A percentile compares a stretch with the other conserved stretches of the same genome.
Evolutionary conservation across 139 green algal species (phyloP).

Genomic region (Nannochloris sp.): DNA sequence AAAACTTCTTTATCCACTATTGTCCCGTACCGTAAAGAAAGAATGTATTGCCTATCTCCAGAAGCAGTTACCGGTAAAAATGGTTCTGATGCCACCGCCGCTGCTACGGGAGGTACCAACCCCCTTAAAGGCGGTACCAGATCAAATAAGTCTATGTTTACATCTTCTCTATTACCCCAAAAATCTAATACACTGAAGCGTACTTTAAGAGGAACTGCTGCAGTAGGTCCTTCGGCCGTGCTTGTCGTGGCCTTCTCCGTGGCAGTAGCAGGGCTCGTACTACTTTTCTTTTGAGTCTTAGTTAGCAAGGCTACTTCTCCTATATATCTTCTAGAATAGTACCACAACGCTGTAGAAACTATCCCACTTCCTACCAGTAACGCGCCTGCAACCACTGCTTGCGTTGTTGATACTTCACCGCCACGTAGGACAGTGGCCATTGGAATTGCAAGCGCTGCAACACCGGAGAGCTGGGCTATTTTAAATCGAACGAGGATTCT

Average conservation of each 20-base stretch:
- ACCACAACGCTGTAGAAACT: constrained; percentile 42
- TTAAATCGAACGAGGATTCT: constrained; percentile 63
- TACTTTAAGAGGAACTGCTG: background rate
- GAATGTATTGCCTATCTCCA: constrained; percentile 61
- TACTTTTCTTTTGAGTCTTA: background rate
- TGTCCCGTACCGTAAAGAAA: constrained; percentile 41
- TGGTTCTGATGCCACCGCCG: background rate
- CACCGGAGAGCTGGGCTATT: constrained; percentile 61
- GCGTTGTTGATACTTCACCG: background rate
- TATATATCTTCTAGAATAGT: constrained; percentile 66
- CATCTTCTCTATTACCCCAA: constrained; percentile 68
- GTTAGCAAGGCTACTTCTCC: constrained; percentile 63
- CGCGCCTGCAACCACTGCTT: constrained; percentile 25
- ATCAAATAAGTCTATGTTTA: constrained; percentile 30
- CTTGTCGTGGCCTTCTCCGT: constrained; percentile 14
- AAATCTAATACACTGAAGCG: constrained; percentile 66
- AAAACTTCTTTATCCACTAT: constrained; percentile 38
- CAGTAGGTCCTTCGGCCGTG: background rate
- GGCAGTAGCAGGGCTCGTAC: background rate
- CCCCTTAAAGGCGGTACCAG: constrained; percentile 42
- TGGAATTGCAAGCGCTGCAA: constrained; percentile 23
- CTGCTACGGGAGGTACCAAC: constrained; percentile 11
- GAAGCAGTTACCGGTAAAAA: constrained; percentile 31
- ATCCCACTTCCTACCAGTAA: constrained; percentile 33
- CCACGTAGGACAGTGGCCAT: constrained; percentile 24